These are phyloP conservation scores for Leishmania aethiopica DNA, from an alignment of 208 protist genomes.

Conservation along the genomic window DNA sequence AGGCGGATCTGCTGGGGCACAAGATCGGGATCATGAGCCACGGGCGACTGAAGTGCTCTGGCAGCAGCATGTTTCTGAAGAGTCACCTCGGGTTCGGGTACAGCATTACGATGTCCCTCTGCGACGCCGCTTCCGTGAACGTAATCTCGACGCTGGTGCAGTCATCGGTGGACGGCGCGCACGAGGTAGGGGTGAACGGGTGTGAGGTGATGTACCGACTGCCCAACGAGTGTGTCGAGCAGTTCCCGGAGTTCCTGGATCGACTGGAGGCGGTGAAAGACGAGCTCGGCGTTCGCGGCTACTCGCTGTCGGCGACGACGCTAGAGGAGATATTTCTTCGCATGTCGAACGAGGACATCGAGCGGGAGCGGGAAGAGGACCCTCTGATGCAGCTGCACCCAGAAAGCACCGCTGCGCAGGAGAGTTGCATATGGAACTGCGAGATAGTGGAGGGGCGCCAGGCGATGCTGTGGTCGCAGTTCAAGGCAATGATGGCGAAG, in stretches of 20 bases:
- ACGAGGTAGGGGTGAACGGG: slow-evolving; percentile 26
- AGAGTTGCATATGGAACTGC: slow-evolving; percentile 19
- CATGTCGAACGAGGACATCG: slow-evolving; percentile 44
- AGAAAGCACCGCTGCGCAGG: slow-evolving; percentile 9
- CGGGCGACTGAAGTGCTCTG: slow-evolving; percentile 52
- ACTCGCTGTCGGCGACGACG: slow-evolving; percentile 65
- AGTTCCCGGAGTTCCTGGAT: slow-evolving; percentile 47
- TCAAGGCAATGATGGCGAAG: slow-evolving; percentile 63
- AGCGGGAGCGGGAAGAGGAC: slow-evolving; percentile 7
- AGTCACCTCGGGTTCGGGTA: slow-evolving; percentile 52
- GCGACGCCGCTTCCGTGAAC: slow-evolving; percentile 1
- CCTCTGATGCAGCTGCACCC: slow-evolving; percentile 7
- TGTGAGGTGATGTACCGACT: slow-evolving; percentile 48
- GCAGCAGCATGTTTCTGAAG: slow-evolving; percentile 63
- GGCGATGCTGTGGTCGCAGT: slow-evolving; percentile 44
- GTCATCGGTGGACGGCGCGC: slow-evolving; percentile 35
- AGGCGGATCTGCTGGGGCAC: slow-evolving; percentile 95
- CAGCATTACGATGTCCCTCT: slow-evolving; percentile 44
- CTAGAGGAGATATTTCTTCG: slow-evolving; percentile 83
- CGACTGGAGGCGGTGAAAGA: slow-evolving; percentile 36
- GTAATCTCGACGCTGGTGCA: slow-evolving; percentile 31
- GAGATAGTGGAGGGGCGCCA: slow-evolving; percentile 18
- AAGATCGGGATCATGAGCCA: slow-evolving; percentile 93
- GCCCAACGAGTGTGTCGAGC: slow-evolving; percentile 37
- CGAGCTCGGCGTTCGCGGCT: slow-evolving; percentile 39